Conservation (phyloP, 345 rosid genomes). For the Sisymbrium irio region DNA sequence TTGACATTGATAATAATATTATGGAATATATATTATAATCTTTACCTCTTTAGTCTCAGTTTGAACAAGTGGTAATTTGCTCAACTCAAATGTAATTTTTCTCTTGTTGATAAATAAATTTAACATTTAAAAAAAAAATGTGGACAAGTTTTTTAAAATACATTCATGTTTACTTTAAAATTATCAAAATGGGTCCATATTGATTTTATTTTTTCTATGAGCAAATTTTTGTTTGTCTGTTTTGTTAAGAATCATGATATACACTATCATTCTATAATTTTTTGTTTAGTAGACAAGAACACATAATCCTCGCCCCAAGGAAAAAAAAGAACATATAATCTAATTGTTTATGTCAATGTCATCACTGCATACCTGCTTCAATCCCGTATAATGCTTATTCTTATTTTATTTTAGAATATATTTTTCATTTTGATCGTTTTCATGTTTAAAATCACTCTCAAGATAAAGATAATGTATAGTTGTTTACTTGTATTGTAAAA, state of each 20-base stretch:
- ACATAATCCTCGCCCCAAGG: no score
- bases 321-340: background rate
- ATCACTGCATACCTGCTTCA: background rate
- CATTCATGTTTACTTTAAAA: background rate
- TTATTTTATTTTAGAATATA: background rate
- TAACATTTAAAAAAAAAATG: no score
- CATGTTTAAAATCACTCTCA: conserved; percentile 10
- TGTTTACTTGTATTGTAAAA: conserved; percentile 21
- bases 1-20: no score
- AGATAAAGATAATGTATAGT: conserved; percentile 10
- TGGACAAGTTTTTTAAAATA: no score
- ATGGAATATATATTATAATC: no score
- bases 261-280: background rate
- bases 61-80: no score
- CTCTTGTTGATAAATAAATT: no score
- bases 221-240: background rate
- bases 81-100: no score
- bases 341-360: background rate
- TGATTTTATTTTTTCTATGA: background rate
- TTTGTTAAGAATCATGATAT: background rate
- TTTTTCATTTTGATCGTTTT: background rate
- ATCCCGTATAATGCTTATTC: background rate
- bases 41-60: no score
- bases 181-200: background rate
- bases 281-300: background rate